Evolutionary conservation across 768 basidiomycete species (phyloP).

Genomic region (Suillus americanus): DNA sequence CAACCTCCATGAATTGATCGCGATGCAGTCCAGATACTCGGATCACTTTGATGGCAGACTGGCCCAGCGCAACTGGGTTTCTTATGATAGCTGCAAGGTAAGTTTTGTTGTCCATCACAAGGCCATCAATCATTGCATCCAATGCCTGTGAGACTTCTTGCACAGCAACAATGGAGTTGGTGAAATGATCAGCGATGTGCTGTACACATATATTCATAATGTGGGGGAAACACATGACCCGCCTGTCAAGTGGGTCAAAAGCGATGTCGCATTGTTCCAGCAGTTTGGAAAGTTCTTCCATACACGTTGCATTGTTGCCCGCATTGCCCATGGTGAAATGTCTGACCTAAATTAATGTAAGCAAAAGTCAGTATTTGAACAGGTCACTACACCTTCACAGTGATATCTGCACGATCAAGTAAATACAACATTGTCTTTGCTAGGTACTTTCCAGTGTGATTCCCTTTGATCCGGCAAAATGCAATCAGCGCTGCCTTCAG

Average conservation of each 20-base stretch:
- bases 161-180: neutral
- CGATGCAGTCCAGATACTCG: neutral
- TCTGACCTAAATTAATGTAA: constrained; percentile 28
- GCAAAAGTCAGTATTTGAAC: constrained; percentile 29
- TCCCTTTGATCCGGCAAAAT: constrained; percentile 14
- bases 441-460: constrained; percentile 12
- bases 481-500: constrained; percentile 13
- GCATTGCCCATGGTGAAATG: constrained; percentile 19
- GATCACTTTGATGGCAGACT: neutral
- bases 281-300: constrained; percentile 6
- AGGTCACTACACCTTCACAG: constrained; percentile 25
- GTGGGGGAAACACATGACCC: constrained; percentile 22
- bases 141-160: neutral
- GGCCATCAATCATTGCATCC: neutral
- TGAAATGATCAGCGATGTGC: constrained; percentile 30
- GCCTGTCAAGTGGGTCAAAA: constrained; percentile 13
- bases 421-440: neutral
- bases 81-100: neutral
- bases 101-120: neutral
- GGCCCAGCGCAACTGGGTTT: neutral
- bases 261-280: constrained; percentile 4
- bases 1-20: neutral
- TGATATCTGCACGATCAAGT: constrained; percentile 6
- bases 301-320: constrained; percentile 15
- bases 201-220: constrained; percentile 21